Base-by-base conservation (phyloP, 805 yeast genomes). In the Zygotorulaspora danielsina region DNA sequence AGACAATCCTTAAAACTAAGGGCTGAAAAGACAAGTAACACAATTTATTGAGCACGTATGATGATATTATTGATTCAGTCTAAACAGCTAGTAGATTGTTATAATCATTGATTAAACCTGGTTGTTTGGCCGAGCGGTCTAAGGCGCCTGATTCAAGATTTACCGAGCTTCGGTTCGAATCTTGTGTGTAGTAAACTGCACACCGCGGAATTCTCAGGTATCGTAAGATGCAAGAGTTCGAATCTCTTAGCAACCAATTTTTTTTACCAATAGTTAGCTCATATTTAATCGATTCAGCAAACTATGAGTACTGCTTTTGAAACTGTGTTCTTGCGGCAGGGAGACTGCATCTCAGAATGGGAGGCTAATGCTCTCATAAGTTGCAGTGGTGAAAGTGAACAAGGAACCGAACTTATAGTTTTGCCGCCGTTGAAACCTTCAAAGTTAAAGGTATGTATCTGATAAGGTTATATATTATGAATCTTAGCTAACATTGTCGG, bases 61-160 rank as follows among this genome's bases (percentile, higher is more conserved):
- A n/a, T n/a, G n/a, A n/a, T n/a, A n/a, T n/a, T n/a, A n/a, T n/a
- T n/a, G n/a, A n/a, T n/a, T n/a, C n/a, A n/a, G n/a, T n/a, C n/a
- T n/a, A n/a, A n/a, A n/a, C n/a, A n/a, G n/a, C n/a, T n/a, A n/a
- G n/a, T n/a, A n/a, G n/a, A n/a, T n/a, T n/a, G n/a, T n/a, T n/a
- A n/a, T n/a, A n/a, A n/a, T n/a, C n/a, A n/a, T n/a, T n/a, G n/a
- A n/a, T n/a, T n/a, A n/a, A n/a, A n/a, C n/a, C n/a, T 45, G 42
- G 46, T 46, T 41, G 54, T 53, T 35, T 52, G 53, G 50, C 50
- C 50, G 50, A 46, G 50, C 50, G 50, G 50, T 46, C 50, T 46
- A 46, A 46, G 50, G 50, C 50, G 50, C 48, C 54, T 53, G 46
- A 54, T 40, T 41, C 48, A 46, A 40, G 46, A 36, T 27, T 27